Conservation (phyloP, 352 stramenopile genomes). For the Globisporangium recalcitrans region DNA sequence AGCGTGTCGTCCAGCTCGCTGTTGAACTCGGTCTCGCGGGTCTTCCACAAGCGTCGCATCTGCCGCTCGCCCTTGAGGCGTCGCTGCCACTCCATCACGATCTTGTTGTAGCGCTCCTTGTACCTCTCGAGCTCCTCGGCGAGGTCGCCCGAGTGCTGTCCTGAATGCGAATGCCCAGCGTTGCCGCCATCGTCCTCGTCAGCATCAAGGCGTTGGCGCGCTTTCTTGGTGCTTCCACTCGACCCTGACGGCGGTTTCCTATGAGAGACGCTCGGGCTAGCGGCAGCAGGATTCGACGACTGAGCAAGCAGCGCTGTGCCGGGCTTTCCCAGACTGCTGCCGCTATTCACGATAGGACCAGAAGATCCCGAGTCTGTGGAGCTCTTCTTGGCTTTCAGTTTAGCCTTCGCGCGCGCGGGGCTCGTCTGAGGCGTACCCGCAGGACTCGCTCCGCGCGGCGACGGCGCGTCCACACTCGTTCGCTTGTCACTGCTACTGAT, state of each 20-base stretch:
- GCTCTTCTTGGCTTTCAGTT: constrained; percentile 12
- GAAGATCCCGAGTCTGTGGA: neutral
- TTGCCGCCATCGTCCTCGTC: constrained; percentile 22
- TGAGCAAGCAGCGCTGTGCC: neutral
- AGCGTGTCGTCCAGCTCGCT: constrained; percentile 57
- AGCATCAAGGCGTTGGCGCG: constrained; percentile 6
- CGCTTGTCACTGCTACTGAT: constrained; percentile 9
- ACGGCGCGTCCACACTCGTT: constrained; percentile 7
- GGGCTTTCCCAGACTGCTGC: neutral
- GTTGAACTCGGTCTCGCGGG: constrained; percentile 69
- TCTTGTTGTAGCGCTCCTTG: constrained; percentile 77
- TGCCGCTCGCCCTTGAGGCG: constrained; percentile 73
- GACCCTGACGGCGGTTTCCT: constrained; percentile 12
- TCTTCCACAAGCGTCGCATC: constrained; percentile 75
- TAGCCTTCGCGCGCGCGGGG: constrained; percentile 3
- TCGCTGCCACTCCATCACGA: constrained; percentile 74
- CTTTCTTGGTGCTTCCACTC: constrained; percentile 6
- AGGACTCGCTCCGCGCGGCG: neutral
- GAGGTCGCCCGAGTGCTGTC: constrained; percentile 23
- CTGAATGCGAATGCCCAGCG: neutral
- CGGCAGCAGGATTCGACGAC: neutral
- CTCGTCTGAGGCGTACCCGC: neutral
- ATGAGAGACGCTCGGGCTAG: constrained; percentile 1
- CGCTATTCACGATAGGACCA: neutral
- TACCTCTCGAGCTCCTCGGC: constrained; percentile 62